Percentiles rank a stretch among this genome's conserved stretches.
These are phyloP conservation scores for Kandelia obovata DNA, from an alignment of 345 rosid species.

Conservation along the genomic window DNA sequence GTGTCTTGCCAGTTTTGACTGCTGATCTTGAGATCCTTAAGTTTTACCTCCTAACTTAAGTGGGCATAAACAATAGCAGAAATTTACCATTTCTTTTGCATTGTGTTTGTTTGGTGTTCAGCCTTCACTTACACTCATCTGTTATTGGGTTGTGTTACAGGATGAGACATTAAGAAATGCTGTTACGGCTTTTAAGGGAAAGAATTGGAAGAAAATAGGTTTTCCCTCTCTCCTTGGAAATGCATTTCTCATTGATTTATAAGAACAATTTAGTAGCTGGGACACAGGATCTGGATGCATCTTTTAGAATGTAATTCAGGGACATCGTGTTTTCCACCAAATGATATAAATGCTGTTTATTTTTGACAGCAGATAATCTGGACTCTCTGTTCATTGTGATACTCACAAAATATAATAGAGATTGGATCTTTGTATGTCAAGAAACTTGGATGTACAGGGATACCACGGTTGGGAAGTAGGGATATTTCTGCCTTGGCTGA, in stretches of 20 bases:
- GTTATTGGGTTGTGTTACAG: slow-evolving; percentile 33
- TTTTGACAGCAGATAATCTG: neutral
- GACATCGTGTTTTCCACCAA: neutral
- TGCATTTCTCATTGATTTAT: neutral
- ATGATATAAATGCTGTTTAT: neutral
- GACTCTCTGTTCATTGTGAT: too few relatives aligned
- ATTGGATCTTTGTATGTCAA: too few relatives aligned
- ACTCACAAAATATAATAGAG: too few relatives aligned
- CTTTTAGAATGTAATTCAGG: neutral
- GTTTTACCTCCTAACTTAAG: neutral
- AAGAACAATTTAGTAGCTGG: neutral
- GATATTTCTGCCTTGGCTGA: too few relatives aligned
- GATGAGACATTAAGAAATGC: slow-evolving; percentile 87
- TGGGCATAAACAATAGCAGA: neutral
- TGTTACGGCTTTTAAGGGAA: slow-evolving; percentile 63
- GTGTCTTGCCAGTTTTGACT: neutral
- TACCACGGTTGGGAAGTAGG: too few relatives aligned
- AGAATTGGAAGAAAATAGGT: slow-evolving; percentile 95
- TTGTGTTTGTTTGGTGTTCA: neutral
- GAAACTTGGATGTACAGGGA: too few relatives aligned
- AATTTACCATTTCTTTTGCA: too few relatives aligned
- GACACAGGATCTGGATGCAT: neutral
- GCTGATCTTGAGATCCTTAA: neutral
- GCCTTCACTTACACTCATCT: neutral
- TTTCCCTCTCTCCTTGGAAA: slow-evolving; percentile 15